Evolutionary conservation across 163 green algal species (phyloP).

Genomic region (Prototheca cutis): DNA sequence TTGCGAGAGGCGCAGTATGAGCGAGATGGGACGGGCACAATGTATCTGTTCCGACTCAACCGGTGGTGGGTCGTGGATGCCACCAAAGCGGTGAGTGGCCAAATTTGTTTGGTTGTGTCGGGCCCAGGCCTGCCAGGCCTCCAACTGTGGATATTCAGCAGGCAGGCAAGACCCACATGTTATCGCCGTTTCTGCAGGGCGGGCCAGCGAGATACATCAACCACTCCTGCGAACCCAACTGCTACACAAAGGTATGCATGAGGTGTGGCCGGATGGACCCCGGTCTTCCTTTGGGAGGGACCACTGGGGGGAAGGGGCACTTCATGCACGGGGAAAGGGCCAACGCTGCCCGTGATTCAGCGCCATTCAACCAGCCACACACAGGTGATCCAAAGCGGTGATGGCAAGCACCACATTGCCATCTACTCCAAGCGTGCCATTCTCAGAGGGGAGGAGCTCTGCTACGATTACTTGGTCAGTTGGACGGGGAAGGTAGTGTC

Average conservation of each 20-base stretch:
- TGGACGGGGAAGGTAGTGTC: too few relatives aligned
- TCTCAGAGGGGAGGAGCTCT: conserved; percentile 49
- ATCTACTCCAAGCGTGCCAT: conserved; percentile 47
- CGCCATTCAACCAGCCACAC: too few relatives aligned
- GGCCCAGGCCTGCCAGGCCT: too few relatives aligned
- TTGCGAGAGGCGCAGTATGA: conserved; percentile 21
- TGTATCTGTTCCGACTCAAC: conserved; percentile 37
- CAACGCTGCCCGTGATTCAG: too few relatives aligned
- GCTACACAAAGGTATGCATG: conserved; percentile 29
- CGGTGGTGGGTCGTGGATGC: conserved; percentile 43
- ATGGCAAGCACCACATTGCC: conserved; percentile 18
- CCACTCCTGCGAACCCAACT: conserved; percentile 78
- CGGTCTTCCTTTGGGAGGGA: too few relatives aligned
- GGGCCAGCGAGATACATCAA: conserved; percentile 79
- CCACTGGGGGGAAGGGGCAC: too few relatives aligned
- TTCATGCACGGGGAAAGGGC: too few relatives aligned
- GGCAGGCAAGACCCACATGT: too few relatives aligned
- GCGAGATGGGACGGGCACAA: conserved; percentile 8
- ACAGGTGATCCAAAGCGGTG: too few relatives aligned
- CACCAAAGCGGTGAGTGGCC: conserved; percentile 27
- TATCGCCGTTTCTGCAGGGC: too few relatives aligned
- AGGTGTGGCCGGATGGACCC: not conserved
- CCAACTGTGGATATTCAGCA: too few relatives aligned
- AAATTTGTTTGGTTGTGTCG: too few relatives aligned
- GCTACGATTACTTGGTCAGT: conserved; percentile 60